These are phyloP conservation scores for Xylaria castorea DNA, from an alignment of 495 filamentous ascomycete genomes.

Conservation along the genomic window DNA sequence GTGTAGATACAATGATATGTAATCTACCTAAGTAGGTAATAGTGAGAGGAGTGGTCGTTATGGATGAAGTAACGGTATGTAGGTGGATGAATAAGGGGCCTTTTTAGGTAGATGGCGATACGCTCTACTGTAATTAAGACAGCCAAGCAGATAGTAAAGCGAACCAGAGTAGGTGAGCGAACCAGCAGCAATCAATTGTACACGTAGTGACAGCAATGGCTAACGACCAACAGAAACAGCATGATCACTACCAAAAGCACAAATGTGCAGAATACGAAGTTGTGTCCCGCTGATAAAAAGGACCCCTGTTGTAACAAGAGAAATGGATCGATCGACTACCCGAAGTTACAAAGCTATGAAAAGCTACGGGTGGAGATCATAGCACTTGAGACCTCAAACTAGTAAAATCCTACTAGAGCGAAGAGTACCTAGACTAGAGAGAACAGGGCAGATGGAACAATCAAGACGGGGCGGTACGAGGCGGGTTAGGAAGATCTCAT, in stretches of 20 bases:
- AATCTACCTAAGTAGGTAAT: constrained; percentile 22
- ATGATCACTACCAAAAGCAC: background rate
- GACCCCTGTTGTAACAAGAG: constrained; percentile 24
- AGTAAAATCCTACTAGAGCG: constrained; percentile 3
- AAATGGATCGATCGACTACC: constrained; percentile 7
- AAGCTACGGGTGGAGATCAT: constrained; percentile 7
- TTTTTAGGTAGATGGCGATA: constrained; percentile 17
- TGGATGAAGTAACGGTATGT: constrained; percentile 23
- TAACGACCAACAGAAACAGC: constrained; percentile 2
- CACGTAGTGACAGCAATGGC: background rate
- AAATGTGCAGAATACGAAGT: constrained; percentile 17
- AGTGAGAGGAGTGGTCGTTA: constrained; percentile 10
- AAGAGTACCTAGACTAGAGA: constrained; percentile 10
- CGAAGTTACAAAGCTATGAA: constrained; percentile 17
- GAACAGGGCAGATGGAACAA: constrained; percentile 12
- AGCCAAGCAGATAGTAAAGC: background rate
- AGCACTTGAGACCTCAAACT: constrained; percentile 10
- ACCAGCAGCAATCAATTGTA: constrained; percentile 3
- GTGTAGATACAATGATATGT: constrained; percentile 29
- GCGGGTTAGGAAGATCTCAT: constrained; percentile 17
- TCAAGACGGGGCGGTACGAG: constrained; percentile 22
- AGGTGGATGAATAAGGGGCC: constrained; percentile 20
- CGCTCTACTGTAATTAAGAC: constrained; percentile 20
- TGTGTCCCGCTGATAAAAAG: constrained; percentile 9
- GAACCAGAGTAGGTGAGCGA: constrained; percentile 7